phyloP scores from a whole-genome alignment of 1,284 basidiomycete genomes.

The Ustanciosporium gigantosporum region DNA sequence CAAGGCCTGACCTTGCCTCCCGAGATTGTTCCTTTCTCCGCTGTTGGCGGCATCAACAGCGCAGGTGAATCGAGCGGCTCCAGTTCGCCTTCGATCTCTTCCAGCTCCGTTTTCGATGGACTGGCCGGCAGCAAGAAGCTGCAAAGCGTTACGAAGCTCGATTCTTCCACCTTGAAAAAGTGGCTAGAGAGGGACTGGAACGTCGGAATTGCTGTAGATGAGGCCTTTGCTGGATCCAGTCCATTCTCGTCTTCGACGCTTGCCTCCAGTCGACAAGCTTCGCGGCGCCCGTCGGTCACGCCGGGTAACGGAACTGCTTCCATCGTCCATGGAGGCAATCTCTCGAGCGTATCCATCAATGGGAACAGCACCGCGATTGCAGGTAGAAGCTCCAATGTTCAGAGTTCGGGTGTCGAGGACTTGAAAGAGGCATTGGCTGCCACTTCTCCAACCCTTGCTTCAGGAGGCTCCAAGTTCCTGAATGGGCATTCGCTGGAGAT shows the following conservation, averaged over 20 bases:
- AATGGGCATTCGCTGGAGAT: background rate
- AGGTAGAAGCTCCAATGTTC: constrained; percentile 9
- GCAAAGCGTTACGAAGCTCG: constrained; percentile 40
- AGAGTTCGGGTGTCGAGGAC: constrained; percentile 37
- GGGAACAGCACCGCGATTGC: background rate
- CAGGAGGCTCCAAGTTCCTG: background rate
- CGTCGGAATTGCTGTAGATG: constrained; percentile 49
- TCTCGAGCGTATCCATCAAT: constrained; percentile 15
- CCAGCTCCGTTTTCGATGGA: constrained; percentile 16
- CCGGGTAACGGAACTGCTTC: constrained; percentile 19
- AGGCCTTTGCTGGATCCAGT: constrained; percentile 34
- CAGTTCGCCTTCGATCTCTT: constrained; percentile 25
- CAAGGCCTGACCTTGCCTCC: constrained; percentile 27
- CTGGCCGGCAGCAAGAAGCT: constrained; percentile 41
- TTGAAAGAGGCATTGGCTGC: constrained; percentile 34
- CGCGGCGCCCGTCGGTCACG: constrained; percentile 24
- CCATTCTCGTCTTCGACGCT: constrained; percentile 23
- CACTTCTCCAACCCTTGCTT: constrained; percentile 7
- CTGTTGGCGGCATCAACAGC: constrained; percentile 16
- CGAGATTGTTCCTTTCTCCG: constrained; percentile 36
- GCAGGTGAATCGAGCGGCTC: constrained; percentile 26
- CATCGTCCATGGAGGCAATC: constrained; percentile 23
- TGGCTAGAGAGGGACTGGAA: constrained; percentile 58
- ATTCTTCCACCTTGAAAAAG: constrained; percentile 25
- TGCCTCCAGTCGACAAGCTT: constrained; percentile 7